Conservation (phyloP, 179 eudicot genomes). For the Silene noctiflora region DNA sequence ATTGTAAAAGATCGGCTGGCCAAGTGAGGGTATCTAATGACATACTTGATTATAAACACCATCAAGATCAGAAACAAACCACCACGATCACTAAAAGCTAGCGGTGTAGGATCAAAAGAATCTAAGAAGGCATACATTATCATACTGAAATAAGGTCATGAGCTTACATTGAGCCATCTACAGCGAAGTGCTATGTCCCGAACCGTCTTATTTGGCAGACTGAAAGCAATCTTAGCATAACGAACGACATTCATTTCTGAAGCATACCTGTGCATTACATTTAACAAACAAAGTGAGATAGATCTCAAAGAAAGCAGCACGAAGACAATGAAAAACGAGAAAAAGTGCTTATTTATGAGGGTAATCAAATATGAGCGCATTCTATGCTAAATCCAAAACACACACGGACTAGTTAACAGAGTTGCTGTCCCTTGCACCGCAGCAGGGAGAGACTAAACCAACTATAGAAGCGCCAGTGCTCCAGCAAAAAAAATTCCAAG, state of each 20-base stretch:
- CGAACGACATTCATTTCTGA: slow-evolving; percentile 46
- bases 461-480: not conserved
- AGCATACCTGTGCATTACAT: slow-evolving; percentile 65
- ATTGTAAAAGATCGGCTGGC: not conserved
- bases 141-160: slow-evolving; percentile 5
- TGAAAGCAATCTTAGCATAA: slow-evolving; percentile 83
- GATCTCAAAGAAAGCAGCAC: too few species aligned
- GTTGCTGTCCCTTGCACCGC: not conserved
- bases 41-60: not conserved
- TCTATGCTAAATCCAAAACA: not conserved
- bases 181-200: slow-evolving; percentile 94
- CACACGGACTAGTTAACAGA: not conserved
- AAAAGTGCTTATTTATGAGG: not conserved
- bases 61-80: not conserved
- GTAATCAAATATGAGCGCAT: not conserved
- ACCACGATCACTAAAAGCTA: not conserved
- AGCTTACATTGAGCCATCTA: slow-evolving; percentile 83
- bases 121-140: slow-evolving; percentile 1
- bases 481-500: not conserved
- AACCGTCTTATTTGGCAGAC: slow-evolving; percentile 72
- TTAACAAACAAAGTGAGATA: slow-evolving; percentile 6
- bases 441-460: not conserved
- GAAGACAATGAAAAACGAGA: not conserved
- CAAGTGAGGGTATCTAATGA: not conserved
- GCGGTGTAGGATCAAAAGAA: slow-evolving; percentile 3